A percentile compares a stretch with the other conserved stretches of the same genome.
phyloP scores from a whole-genome alignment of 768 basidiomycete genomes.

The Lactarius hengduanensis region DNA sequence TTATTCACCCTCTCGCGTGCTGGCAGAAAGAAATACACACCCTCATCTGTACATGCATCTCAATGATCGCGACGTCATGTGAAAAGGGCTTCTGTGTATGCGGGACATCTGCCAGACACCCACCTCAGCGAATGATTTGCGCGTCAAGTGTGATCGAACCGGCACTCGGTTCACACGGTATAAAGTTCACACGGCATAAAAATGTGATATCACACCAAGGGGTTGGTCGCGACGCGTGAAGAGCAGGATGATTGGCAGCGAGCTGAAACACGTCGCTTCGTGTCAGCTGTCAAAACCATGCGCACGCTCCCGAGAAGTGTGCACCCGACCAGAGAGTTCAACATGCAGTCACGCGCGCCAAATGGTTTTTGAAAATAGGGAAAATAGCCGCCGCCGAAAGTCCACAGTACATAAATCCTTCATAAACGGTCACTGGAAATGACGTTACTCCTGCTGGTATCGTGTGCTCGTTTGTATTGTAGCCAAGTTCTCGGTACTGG shows the following conservation, averaged over 20 bases:
- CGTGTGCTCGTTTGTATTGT: not conserved
- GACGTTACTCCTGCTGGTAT: conserved; percentile 9
- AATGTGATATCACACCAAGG: conserved; percentile 9
- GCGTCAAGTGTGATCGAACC: not conserved
- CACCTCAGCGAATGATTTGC: conserved; percentile 3
- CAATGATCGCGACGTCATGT: conserved; percentile 14
- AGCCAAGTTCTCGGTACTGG: conserved; percentile 13
- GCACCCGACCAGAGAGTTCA: not conserved
- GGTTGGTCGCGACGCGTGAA: conserved; percentile 14
- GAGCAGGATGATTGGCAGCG: not conserved
- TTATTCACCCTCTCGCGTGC: conserved; percentile 19
- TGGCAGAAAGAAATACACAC: conserved; percentile 18
- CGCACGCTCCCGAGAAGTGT: not conserved
- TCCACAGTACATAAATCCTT: not conserved
- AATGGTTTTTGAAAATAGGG: not conserved
- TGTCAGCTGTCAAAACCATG: conserved; percentile 14
- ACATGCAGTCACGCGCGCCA: conserved; percentile 1
- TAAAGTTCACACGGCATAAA: not conserved
- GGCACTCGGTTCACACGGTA: conserved; percentile 4
- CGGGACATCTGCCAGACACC: not conserved
- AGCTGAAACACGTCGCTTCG: conserved; percentile 14
- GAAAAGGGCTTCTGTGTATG: not conserved
- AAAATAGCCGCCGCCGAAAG: conserved; percentile 3
- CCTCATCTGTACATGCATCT: conserved; percentile 17
- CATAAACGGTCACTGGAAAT: not conserved